These are phyloP conservation scores for Hansfordia pulvinata DNA, from an alignment of 2,329 filamentous ascomycete genomes.

Conservation along the genomic window DNA sequence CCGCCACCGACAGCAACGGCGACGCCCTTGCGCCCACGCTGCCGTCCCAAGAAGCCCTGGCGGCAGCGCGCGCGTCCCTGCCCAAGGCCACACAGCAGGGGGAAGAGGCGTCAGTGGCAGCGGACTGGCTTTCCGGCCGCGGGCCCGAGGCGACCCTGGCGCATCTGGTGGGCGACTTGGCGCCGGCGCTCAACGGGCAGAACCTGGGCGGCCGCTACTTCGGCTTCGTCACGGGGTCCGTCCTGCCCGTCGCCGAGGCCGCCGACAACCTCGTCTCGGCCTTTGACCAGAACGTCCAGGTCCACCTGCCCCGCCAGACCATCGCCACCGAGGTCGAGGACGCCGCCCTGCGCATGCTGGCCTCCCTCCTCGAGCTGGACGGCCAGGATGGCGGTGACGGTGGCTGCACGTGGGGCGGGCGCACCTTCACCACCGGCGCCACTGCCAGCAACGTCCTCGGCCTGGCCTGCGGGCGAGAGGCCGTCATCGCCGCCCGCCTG, in stretches of 20 bases:
- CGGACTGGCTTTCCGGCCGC: slow-evolving; percentile 17
- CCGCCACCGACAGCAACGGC: neutral
- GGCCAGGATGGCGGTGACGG: slow-evolving; percentile 31
- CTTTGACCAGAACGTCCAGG: slow-evolving; percentile 72
- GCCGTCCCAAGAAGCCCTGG: slow-evolving; percentile 20
- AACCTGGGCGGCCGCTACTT: slow-evolving; percentile 60
- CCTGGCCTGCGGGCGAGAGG: slow-evolving; percentile 51
- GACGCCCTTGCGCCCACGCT: slow-evolving; percentile 19
- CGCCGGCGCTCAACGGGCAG: slow-evolving; percentile 51
- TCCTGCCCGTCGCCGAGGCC: slow-evolving; percentile 63
- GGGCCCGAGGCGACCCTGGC: slow-evolving; percentile 18
- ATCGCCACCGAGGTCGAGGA: slow-evolving; percentile 68
- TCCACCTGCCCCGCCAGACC: slow-evolving; percentile 67
- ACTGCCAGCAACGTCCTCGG: slow-evolving; percentile 77
- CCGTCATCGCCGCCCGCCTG: slow-evolving; percentile 30
- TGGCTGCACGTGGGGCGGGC: slow-evolving; percentile 46
- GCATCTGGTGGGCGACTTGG: slow-evolving; percentile 31
- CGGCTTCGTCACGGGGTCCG: slow-evolving; percentile 78
- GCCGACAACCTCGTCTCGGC: slow-evolving; percentile 75
- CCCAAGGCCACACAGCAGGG: no score
- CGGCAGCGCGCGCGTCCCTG: slow-evolving; percentile 24
- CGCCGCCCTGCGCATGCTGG: slow-evolving; percentile 54
- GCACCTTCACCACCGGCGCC: slow-evolving; percentile 44
- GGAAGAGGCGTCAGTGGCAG: slow-evolving; percentile 10
- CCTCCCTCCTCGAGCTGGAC: slow-evolving; percentile 50